Evolutionary conservation across 257 asterid species (phyloP).

Genomic region (Solanum clarkiae): DNA sequence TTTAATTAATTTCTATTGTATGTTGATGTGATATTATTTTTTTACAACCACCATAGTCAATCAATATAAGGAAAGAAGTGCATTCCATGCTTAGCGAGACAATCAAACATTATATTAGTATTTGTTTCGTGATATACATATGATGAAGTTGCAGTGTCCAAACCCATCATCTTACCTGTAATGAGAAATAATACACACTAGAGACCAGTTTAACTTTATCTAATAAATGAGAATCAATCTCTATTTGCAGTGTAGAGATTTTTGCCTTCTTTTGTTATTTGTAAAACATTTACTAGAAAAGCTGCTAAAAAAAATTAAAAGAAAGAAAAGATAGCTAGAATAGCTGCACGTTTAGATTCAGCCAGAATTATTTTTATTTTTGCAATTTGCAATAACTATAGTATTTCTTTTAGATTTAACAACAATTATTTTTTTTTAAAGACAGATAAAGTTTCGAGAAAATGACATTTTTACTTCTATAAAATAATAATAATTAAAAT

Average conservation of each 20-base stretch:
- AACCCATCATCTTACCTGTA: neutral
- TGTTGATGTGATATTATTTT: too few species aligned
- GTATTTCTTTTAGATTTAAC: too few species aligned
- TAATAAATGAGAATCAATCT: neutral
- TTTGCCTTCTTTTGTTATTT: neutral
- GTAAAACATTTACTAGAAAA: too few species aligned
- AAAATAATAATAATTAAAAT: too few species aligned
- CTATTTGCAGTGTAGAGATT: too few species aligned
- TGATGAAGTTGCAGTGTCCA: neutral
- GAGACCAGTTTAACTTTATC: neutral
- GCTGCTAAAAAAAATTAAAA: too few species aligned
- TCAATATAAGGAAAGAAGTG: neutral
- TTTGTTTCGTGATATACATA: neutral
- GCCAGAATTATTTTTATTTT: too few species aligned
- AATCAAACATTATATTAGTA: neutral
- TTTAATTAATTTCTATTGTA: too few species aligned
- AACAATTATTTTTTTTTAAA: too few species aligned
- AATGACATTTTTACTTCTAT: fast-evolving
- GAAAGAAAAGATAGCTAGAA: too few species aligned
- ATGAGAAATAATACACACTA: neutral
- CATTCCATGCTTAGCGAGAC: neutral
- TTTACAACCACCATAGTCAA: neutral
- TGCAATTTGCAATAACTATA: too few species aligned
- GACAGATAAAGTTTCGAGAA: fast-evolving
- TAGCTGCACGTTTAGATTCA: neutral